Base-by-base conservation (phyloP, 768 basidiomycete species). In the Tephrocybe sp. region DNA sequence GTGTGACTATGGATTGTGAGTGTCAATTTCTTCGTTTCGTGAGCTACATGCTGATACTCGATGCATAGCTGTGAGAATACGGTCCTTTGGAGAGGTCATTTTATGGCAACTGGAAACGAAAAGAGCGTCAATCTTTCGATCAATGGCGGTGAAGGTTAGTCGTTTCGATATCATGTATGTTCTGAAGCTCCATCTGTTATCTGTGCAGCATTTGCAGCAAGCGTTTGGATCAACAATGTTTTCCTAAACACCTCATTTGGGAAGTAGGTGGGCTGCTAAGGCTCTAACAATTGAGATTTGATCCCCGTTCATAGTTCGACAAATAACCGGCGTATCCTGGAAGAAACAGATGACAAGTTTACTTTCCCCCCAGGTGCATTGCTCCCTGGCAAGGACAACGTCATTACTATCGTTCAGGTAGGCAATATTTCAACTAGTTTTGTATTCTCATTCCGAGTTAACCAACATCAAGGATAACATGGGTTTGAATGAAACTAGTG, bases 1-100 rank as follows among this genome's bases (percentile, higher is more conserved):
- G 1, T 92, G 90, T 61, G 91, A 93, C 66, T 93, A 93, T 65
- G 87, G 83, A 51, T 93, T 85, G 89, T 91, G 53, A 66, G 85
- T 66, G 18, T 3, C 38, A 36, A 36, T n/a, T 14, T 17, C 28
- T 34, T 34, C 33, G 10, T 53, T 38, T 21, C 8, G 15, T n/a
- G 2, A 30, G n/a, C 36, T 30, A 25, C 20, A 46, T 36, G 24
- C 20, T 51, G 30, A 48, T 30, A 28, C 37, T 18, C 38, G 28
- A 15, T 17, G 37, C 25, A n/a, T n/a, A 91, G 90, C 69, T 92
- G 90, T 56, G 90, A 93, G 67, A 90, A 90, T 59, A 73, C 79
- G 5, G 85, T 91, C 25, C 70, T 93, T 12, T 93, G 88, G 88
- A 77, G 88, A 26, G 91, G 91, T 1, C 86, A 91, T 65, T 93